phyloP scores from a whole-genome alignment of 1,139 yeast genomes.

The Candida dubliniensis region DNA sequence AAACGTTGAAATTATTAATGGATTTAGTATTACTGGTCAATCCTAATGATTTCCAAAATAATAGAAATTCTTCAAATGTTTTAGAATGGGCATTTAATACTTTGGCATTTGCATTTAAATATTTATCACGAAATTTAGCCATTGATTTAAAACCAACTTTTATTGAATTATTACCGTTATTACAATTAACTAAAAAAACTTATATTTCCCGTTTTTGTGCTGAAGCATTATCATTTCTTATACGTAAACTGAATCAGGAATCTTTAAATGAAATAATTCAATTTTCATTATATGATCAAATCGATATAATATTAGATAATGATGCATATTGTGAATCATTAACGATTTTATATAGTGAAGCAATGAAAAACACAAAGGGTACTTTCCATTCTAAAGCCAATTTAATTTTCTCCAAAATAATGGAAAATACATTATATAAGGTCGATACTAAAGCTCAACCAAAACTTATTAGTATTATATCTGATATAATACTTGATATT shows the following conservation, averaged over 20 bases:
- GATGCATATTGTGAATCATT: constrained; percentile 55
- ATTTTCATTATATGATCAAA: constrained; percentile 52
- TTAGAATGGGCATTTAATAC: constrained; percentile 85
- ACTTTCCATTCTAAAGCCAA: constrained; percentile 73
- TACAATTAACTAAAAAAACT: constrained; percentile 52
- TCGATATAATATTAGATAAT: constrained; percentile 29
- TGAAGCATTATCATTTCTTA: constrained; percentile 82
- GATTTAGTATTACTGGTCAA: constrained; percentile 49
- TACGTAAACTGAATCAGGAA: constrained; percentile 63
- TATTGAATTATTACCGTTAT: constrained; percentile 60
- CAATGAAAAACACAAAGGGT: constrained; percentile 71
- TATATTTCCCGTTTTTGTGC: constrained; percentile 83
- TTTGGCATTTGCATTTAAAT: constrained; percentile 86
- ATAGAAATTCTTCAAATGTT: constrained; percentile 55
- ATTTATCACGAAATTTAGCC: constrained; percentile 64
- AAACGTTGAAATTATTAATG: constrained; percentile 53
- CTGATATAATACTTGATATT: constrained; percentile 61
- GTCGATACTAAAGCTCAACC: constrained; percentile 14
- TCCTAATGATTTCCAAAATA: constrained; percentile 46
- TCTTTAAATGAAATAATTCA: constrained; percentile 49
- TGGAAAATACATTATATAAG: constrained; percentile 34
- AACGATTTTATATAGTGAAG: constrained; percentile 64
- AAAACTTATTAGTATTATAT: constrained; percentile 41
- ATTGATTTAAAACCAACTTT: constrained; percentile 70
- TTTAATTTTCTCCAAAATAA: constrained; percentile 46